These are phyloP conservation scores for Penicillium capsulatum DNA, from an alignment of 2,329 filamentous ascomycete genomes.

Conservation along the genomic window DNA sequence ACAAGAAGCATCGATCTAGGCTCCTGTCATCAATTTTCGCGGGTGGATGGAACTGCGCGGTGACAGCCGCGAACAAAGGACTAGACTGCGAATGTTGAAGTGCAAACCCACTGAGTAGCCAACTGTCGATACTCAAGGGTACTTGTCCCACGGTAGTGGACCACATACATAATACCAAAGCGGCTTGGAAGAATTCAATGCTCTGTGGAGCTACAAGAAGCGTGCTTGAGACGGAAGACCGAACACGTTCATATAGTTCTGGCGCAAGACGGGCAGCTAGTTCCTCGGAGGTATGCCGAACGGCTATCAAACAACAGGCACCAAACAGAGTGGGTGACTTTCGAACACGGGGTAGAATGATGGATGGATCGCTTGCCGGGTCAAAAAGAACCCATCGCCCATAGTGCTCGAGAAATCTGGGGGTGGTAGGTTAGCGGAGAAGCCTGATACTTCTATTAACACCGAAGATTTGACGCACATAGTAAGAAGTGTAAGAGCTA, in stretches of 20 bases:
- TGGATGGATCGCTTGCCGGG: conserved; percentile 21
- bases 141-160: conserved; percentile 46
- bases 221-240: conserved; percentile 20
- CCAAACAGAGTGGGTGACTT: conserved; percentile 40
- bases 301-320: conserved; percentile 41
- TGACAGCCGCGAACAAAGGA: conserved; percentile 29
- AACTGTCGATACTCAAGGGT: conserved; percentile 45
- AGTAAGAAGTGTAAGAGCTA: conserved; percentile 30
- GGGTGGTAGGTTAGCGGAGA: background rate
- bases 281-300: conserved; percentile 41
- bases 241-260: conserved; percentile 36
- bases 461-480: no score
- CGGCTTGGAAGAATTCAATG: conserved; percentile 44
- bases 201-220: conserved; percentile 39
- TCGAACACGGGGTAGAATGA: conserved; percentile 32
- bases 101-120: conserved; percentile 44
- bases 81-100: conserved; percentile 42
- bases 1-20: conserved; percentile 36
- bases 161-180: conserved; percentile 44
- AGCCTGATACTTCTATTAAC: no score
- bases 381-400: conserved; percentile 43
- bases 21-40: conserved; percentile 16
- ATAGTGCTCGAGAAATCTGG: conserved; percentile 41
- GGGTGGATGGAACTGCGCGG: conserved; percentile 6
- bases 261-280: conserved; percentile 37